Evolutionary conservation across 495 filamentous ascomycete species (phyloP), one percentile per base, ranked within the genome.

Genomic region (Hypoxylon rickii): DNA sequence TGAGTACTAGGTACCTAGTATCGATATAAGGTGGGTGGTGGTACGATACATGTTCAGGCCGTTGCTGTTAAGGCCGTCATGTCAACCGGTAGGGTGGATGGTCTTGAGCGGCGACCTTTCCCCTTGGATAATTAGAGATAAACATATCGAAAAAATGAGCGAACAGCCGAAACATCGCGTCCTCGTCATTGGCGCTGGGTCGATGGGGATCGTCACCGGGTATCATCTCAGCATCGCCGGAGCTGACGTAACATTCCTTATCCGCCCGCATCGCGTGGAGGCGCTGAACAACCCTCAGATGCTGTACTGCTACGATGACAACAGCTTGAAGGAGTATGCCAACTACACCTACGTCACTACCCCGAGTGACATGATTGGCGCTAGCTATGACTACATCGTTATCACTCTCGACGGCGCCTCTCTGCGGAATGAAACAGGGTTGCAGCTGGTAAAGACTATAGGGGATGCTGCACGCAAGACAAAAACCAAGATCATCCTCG

Each of bases 291-390:
- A 34, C 17, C 56, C 56, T 21, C 56, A 60, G 17, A 54, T 60
- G n/a, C 49, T 60, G 3, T 60, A 60, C 20, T 60, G 49, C 29
- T 54, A 54, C n/a, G 49, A 60, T 5, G 49, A 60, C 50, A 60
- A 60, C 43, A 7, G 26, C 21, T 24, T 60, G 13, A 60, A 60
- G 13, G 44, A 48, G 10, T 60, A 60, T 8, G 24, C 22, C 20
- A 13, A 32, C 12, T 60, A 60, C 16, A 39, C 7, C 1, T 56
- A 43, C 31, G 43, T 56, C 11, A 49, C 53, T 15, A 20, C 43
- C 19, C 53, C 53, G 3, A 43, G 22, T 5, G 38, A 56, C 4
- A 56, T 56, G 5, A 18, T 49, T 19, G 39, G 38, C 17, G 39
- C 19, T 2, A 49, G 19, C 2, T 56, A 49, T 21, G 53, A 56